These are phyloP conservation scores for Nannizziopsis arthrosporioides DNA, from an alignment of 2,329 filamentous ascomycete genomes.

Conservation along the genomic window DNA sequence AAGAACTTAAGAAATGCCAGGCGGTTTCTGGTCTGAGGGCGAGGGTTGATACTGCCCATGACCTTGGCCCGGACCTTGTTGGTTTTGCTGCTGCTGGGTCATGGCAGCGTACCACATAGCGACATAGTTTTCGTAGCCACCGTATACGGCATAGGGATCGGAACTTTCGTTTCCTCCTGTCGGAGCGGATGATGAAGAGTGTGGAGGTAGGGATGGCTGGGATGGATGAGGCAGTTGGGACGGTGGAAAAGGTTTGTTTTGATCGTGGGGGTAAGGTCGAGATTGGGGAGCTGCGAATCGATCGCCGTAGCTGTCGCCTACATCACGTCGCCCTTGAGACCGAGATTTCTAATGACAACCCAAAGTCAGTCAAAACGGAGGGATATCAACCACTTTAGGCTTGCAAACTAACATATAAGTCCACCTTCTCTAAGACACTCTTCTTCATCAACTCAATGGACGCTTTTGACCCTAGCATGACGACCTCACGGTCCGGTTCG, in stretches of 20 bases:
- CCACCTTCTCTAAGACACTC: constrained; percentile 84
- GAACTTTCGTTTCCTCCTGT: constrained; percentile 35
- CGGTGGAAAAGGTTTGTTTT: constrained; percentile 19
- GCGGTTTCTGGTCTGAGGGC: constrained; percentile 17
- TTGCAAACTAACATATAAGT: constrained; percentile 59
- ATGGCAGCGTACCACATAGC: constrained; percentile 69
- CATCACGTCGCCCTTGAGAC: constrained; percentile 24
- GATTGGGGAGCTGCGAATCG: constrained; percentile 36
- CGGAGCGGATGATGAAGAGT: constrained; percentile 23
- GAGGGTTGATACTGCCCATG: neutral
- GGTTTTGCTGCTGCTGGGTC: constrained; percentile 29
- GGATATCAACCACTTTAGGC: neutral
- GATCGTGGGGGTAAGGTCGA: constrained; percentile 18
- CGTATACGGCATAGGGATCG: constrained; percentile 69
- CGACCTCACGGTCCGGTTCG: constrained; percentile 76
- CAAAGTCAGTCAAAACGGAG: constrained; percentile 15
- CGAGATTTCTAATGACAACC: constrained; percentile 27
- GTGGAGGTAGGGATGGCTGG: constrained; percentile 30
- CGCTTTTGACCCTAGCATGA: constrained; percentile 64
- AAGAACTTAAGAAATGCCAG: constrained; percentile 15
- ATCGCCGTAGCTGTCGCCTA: constrained; percentile 22
- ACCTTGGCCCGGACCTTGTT: neutral
- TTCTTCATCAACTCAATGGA: constrained; percentile 70
- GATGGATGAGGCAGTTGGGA: constrained; percentile 25
- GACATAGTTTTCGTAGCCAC: constrained; percentile 70